Base-by-base conservation (phyloP, 1,139 yeast species). In the Scheffersomyces segobiensis region DNA sequence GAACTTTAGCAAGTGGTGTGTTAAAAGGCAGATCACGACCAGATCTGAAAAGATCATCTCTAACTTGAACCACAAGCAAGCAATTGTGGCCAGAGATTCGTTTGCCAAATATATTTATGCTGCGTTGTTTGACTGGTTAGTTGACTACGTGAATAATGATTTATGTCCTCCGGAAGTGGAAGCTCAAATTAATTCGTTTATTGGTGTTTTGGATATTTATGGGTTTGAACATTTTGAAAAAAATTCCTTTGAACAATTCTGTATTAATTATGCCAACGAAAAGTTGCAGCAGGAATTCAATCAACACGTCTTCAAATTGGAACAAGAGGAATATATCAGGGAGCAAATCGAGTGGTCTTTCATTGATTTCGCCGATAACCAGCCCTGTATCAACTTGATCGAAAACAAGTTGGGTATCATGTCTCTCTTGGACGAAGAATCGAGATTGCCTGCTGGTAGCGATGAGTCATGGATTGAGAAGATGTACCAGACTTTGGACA, bases 261-360 rank as follows among this genome's bases (percentile, higher is more conserved):
- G 99, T 78, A 95, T 95, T 76, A 95, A 95, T 72, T 95, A 95
- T 73, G 98, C 99, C 55, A 95, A 95, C 74, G 99, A 95, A 78
- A 95, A 95, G 76, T 82, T 95, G 66, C 99, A 95, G 75, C 99
- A 95, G 76, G 98, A 93, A 72, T 95, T 95, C 75, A 95, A 93
- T 70, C 98, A 93, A 74, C 98, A 95, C 71, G 98, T 95, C 54
- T 95, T 95, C 83, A 95, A 93, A 72, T 83, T 95, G 62, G 99
- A 95, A 71, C 98, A 95, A 79, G 98, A 93, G 71, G 98, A 95
- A 71, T 95, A 95, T 72, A 82, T 93, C 54, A 85, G 85, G 60
- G 99, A 95, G 78, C 91, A 93, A 68, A 93, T 95, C 63, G 96
- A 93, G 74, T 95, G 99, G 98, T 89, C 96, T 18, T 95, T 95